A percentile compares a stretch with the other conserved stretches of the same genome.
Evolutionary conservation across 2,329 filamentous ascomycete genomes (phyloP).

Genomic region (Cadophora luteo-olivacea): DNA sequence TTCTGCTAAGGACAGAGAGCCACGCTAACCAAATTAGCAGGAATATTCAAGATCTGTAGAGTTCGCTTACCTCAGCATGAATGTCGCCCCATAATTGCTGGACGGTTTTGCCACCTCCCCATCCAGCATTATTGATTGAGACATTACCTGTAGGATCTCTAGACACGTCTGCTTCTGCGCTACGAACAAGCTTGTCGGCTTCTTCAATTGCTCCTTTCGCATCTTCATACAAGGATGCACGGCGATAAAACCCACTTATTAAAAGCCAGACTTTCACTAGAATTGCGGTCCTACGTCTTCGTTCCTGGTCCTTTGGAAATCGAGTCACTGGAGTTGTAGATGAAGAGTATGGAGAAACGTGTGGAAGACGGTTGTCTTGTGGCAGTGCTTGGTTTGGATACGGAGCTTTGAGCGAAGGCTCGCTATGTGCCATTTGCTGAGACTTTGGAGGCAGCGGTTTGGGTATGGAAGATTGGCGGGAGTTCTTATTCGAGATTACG

Average conservation of each 20-base stretch:
- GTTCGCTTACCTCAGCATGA: conserved; percentile 72
- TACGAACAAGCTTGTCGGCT: conserved; percentile 76
- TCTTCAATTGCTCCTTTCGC: conserved; percentile 80
- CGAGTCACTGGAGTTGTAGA: conserved; percentile 43
- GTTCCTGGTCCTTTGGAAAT: conserved; percentile 61
- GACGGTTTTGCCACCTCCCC: conserved; percentile 81
- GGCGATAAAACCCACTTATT: conserved; percentile 85
- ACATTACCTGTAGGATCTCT: conserved; percentile 67
- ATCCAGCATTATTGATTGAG: conserved; percentile 69
- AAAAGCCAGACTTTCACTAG: conserved; percentile 88
- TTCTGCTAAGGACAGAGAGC: conserved; percentile 41
- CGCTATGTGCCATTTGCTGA: conserved; percentile 40
- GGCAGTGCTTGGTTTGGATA: conserved; percentile 20
- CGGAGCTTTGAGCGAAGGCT: conserved; percentile 31
- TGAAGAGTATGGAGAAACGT: conserved; percentile 29
- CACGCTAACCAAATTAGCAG: conserved; percentile 40
- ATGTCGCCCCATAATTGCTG: conserved; percentile 88
- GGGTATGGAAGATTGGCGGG: conserved; percentile 11
- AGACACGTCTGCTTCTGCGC: conserved; percentile 70
- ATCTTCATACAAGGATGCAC: conserved; percentile 81
- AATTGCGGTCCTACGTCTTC: conserved; percentile 56
- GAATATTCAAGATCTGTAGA: neutral
- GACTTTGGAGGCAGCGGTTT: conserved; percentile 36
- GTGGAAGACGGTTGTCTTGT: conserved; percentile 35
- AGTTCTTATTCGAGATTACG: conserved; percentile 22